Evolutionary conservation across 495 filamentous ascomycete species (phyloP).

Genomic region (Daldinia caldariorum): DNA sequence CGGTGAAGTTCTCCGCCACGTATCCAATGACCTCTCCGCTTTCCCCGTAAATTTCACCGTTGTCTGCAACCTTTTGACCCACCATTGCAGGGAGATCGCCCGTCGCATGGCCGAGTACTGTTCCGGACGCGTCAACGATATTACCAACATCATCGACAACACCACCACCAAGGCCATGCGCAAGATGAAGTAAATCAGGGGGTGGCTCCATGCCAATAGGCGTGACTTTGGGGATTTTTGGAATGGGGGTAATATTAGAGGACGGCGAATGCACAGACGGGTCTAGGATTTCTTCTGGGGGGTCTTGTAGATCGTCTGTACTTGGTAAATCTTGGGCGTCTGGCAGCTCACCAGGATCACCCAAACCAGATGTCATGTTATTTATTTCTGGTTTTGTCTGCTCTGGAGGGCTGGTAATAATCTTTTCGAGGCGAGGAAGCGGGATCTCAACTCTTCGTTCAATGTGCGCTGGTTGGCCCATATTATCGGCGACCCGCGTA

Average conservation of each 20-base stretch:
- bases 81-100: constrained; percentile 61
- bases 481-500: constrained; percentile 39
- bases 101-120: constrained; percentile 56
- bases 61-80: constrained; percentile 54
- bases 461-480: constrained; percentile 44
- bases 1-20: constrained; percentile 55
- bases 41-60: constrained; percentile 58
- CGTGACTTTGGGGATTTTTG: constrained; percentile 45
- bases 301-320: constrained; percentile 42
- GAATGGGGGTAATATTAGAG: constrained; percentile 44
- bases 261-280: constrained; percentile 43
- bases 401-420: constrained; percentile 12
- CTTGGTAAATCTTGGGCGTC: constrained; percentile 31
- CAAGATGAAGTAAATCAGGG: constrained; percentile 48
- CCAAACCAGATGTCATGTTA: constrained; percentile 30
- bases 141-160: constrained; percentile 75
- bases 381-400: constrained; percentile 19
- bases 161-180: constrained; percentile 73
- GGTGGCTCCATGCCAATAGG: constrained; percentile 41
- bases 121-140: constrained; percentile 72
- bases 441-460: constrained; percentile 47
- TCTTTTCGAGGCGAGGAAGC: constrained; percentile 35
- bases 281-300: constrained; percentile 45
- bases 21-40: constrained; percentile 59
- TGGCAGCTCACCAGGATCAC: constrained; percentile 36